These are phyloP conservation scores for Ichthyophthirius multifiliis DNA, from an alignment of 169 alveolate genomes.

Conservation along the genomic window DNA sequence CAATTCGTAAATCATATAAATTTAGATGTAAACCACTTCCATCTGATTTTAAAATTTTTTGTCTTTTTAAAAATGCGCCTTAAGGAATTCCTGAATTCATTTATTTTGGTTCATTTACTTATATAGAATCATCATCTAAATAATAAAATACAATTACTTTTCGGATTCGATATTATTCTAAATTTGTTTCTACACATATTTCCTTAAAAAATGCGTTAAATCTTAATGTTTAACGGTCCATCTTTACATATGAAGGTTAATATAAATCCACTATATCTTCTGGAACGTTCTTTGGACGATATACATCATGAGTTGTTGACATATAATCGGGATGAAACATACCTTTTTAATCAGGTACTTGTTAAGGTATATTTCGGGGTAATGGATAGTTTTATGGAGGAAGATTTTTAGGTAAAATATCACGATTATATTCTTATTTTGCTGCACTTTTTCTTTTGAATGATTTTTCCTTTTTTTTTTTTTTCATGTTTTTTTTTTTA, in stretches of 20 bases:
- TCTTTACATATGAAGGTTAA: constrained; percentile 66
- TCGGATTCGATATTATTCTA: constrained; percentile 75
- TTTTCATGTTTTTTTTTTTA: background rate
- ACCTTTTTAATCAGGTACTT: constrained; percentile 19
- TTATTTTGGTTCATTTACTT: constrained; percentile 73
- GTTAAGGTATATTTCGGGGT: constrained; percentile 30
- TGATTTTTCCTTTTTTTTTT: background rate
- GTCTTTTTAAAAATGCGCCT: constrained; percentile 83
- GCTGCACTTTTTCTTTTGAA: constrained; percentile 6
- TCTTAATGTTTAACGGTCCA: constrained; percentile 68
- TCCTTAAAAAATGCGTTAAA: constrained; percentile 83
- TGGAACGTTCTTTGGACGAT: constrained; percentile 19
- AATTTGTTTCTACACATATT: constrained; percentile 72
- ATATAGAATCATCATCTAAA: constrained; percentile 82
- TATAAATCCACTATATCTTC: constrained; percentile 44
- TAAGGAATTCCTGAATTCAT: constrained; percentile 84
- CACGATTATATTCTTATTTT: constrained; percentile 45
- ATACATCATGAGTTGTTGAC: constrained; percentile 45
- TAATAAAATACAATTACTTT: constrained; percentile 65
- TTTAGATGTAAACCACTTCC: constrained; percentile 48
- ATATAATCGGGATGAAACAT: constrained; percentile 39
- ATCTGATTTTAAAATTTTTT: constrained; percentile 63
- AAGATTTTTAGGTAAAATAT: constrained; percentile 22
- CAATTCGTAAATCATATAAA: constrained; percentile 77
- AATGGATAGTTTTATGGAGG: constrained; percentile 41